These are phyloP conservation scores for Fusarium sp. DNA, from an alignment of 2,329 filamentous ascomycete species.

Conservation along the genomic window DNA sequence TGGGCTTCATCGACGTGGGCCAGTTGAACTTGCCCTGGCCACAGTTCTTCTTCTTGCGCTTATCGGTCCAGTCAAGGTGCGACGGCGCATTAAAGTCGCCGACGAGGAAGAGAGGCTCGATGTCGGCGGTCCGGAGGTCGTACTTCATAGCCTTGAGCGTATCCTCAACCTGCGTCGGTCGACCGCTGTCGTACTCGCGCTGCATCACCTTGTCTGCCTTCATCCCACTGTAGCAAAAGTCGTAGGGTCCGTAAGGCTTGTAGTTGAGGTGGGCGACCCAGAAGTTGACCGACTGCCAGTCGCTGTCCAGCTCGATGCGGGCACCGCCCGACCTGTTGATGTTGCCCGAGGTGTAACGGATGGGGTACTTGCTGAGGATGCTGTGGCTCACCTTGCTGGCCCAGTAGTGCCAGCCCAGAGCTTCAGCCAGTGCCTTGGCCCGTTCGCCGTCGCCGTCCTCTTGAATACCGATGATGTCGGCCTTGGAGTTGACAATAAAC, in stretches of 20 bases:
- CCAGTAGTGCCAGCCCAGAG: slow-evolving; percentile 53
- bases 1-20: slow-evolving; percentile 51
- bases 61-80: slow-evolving; percentile 55
- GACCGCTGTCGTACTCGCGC: slow-evolving; percentile 49
- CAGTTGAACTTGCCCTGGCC: slow-evolving; percentile 49
- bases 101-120: slow-evolving; percentile 50
- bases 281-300: slow-evolving; percentile 46
- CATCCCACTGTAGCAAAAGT: slow-evolving; percentile 54
- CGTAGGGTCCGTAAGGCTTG: slow-evolving; percentile 55
- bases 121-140: slow-evolving; percentile 44
- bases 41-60: slow-evolving; percentile 48
- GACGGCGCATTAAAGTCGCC: slow-evolving; percentile 58
- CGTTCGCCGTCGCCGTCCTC: slow-evolving; percentile 46
- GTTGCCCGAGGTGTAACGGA: slow-evolving; percentile 44
- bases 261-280: slow-evolving; percentile 51
- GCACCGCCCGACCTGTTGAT: slow-evolving; percentile 39
- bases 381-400: slow-evolving; percentile 45
- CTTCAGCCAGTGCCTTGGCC: slow-evolving; percentile 47
- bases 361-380: slow-evolving; percentile 54
- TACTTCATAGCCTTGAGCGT: slow-evolving; percentile 48
- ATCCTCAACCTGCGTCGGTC: slow-evolving; percentile 50
- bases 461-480: slow-evolving; percentile 53
- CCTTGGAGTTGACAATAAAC: slow-evolving; percentile 46
- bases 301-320: slow-evolving; percentile 49
- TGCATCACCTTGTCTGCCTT: slow-evolving; percentile 47